phyloP scores from a whole-genome alignment of 768 basidiomycete genomes.

The Cyclocybe cylindracea region DNA sequence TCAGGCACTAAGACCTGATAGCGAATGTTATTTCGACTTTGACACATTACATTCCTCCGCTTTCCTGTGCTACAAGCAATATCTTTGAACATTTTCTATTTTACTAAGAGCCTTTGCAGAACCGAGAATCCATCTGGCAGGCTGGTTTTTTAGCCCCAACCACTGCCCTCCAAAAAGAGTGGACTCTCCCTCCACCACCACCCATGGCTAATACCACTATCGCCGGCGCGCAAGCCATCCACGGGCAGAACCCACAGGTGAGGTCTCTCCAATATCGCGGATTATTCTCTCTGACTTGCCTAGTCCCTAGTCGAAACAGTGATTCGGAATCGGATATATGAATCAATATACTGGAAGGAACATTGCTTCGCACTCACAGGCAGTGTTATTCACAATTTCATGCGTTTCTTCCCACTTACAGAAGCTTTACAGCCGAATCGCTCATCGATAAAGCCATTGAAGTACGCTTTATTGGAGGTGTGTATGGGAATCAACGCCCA shows the following conservation, averaged over 20 bases:
- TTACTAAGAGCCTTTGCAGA: not conserved
- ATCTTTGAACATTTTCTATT: not conserved
- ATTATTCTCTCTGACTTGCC: constrained; percentile 22
- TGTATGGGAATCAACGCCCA: constrained; percentile 93
- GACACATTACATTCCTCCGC: constrained; percentile 14
- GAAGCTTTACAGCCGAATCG: constrained; percentile 65
- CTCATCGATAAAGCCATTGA: constrained; percentile 93
- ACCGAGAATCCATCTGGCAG: not conserved
- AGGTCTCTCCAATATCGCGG: not conserved
- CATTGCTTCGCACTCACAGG: constrained; percentile 97
- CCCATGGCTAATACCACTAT: constrained; percentile 93
- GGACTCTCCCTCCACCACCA: constrained; percentile 8
- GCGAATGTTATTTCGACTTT: constrained; percentile 9
- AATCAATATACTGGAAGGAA: constrained; percentile 95
- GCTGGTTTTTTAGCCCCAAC: not conserved
- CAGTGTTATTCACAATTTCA: constrained; percentile 13
- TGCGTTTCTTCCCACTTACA: not conserved
- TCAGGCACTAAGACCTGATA: constrained; percentile 24
- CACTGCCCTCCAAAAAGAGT: too few species aligned
- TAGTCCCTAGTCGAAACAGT: constrained; percentile 96
- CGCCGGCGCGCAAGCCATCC: constrained; percentile 83
- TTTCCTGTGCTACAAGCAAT: not conserved
- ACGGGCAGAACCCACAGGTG: constrained; percentile 97
- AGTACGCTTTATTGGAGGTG: constrained; percentile 83
- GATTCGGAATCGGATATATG: constrained; percentile 95